Evolutionary conservation across 352 stramenopile species (phyloP).

Genomic region (Globisporangium takayamanum): DNA sequence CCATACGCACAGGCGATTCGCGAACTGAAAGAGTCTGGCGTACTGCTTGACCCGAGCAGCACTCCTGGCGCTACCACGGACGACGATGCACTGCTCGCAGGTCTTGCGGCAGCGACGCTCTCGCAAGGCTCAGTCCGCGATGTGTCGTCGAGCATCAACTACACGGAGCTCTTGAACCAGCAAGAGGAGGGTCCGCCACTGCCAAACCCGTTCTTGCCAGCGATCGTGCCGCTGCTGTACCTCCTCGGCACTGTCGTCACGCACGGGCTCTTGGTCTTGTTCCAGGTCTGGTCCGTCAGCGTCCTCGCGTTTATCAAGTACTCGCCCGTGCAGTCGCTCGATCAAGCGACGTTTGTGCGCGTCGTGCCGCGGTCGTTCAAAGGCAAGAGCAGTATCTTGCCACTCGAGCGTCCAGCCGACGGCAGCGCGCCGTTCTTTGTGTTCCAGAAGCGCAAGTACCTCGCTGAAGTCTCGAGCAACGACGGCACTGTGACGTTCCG

Average conservation of each 20-base stretch:
- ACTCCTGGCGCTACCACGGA: constrained; percentile 17
- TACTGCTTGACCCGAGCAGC: constrained; percentile 25
- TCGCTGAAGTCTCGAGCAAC: constrained; percentile 28
- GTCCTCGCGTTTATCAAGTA: constrained; percentile 85
- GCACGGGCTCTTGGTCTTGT: constrained; percentile 84
- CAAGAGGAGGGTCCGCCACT: constrained; percentile 64
- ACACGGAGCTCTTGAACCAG: constrained; percentile 45
- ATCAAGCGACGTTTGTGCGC: constrained; percentile 70
- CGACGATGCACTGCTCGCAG: constrained; percentile 33
- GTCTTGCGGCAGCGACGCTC: constrained; percentile 63
- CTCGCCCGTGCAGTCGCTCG: constrained; percentile 50
- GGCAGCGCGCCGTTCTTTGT: constrained; percentile 60
- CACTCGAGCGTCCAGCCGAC: constrained; percentile 37
- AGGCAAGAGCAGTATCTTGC: constrained; percentile 82
- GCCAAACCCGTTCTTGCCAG: constrained; percentile 88
- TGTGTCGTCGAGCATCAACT: constrained; percentile 40
- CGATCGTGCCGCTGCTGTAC: constrained; percentile 86
- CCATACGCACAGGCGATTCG: constrained; percentile 70
- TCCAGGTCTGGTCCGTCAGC: constrained; percentile 85
- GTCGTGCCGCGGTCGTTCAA: constrained; percentile 83
- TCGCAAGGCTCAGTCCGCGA: constrained; percentile 65
- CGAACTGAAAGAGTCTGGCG: constrained; percentile 59
- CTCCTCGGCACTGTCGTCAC: constrained; percentile 69
- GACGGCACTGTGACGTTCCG: constrained; percentile 57
- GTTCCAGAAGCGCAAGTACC: constrained; percentile 89